Conservation (phyloP, 23 red algal species). For the Agarophyton chilense region DNA sequence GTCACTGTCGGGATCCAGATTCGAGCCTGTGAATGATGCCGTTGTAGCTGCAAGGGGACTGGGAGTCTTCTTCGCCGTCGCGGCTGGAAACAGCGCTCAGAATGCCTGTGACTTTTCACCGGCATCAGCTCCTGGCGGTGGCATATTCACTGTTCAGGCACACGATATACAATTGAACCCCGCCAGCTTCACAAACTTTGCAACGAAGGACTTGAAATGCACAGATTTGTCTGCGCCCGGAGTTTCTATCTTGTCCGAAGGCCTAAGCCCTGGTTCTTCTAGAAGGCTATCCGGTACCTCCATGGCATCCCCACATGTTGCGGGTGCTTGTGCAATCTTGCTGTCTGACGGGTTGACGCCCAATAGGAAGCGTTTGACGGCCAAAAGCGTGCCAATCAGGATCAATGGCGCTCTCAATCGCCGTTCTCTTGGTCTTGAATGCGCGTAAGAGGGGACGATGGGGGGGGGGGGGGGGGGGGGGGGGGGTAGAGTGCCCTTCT, state of each 20-base stretch:
- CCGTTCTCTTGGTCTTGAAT: slow-evolving; percentile 4
- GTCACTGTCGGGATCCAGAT: slow-evolving; percentile 1
- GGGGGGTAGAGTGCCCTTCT: too few species aligned
- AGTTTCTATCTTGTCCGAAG: not conserved
- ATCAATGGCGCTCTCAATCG: slow-evolving; percentile 5
- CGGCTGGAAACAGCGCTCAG: slow-evolving; percentile 33
- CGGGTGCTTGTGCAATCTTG: slow-evolving; percentile 17
- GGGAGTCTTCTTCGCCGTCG: slow-evolving; percentile 28
- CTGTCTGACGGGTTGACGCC: slow-evolving; percentile 11
- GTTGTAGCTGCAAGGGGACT: not conserved
- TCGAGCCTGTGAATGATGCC: slow-evolving; percentile 29
- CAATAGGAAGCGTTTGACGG: slow-evolving; percentile 3
- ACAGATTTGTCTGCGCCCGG: slow-evolving; percentile 33
- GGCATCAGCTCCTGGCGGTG: not conserved
- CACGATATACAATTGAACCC: not conserved
- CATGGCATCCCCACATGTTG: slow-evolving; percentile 31
- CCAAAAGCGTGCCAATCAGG: slow-evolving; percentile 3
- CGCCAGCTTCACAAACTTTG: not conserved
- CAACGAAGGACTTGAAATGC: not conserved
- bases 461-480: too few species aligned
- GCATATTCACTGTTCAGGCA: slow-evolving; percentile 22
- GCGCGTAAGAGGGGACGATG: not conserved
- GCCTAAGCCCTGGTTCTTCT: too few species aligned
- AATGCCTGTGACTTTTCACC: slow-evolving; percentile 28
- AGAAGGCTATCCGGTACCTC: not conserved